Evolutionary conservation across 345 rosid genomes (phyloP), one percentile per base, ranked within the genome.

Genomic region (Hibiscus mutabilis): DNA sequence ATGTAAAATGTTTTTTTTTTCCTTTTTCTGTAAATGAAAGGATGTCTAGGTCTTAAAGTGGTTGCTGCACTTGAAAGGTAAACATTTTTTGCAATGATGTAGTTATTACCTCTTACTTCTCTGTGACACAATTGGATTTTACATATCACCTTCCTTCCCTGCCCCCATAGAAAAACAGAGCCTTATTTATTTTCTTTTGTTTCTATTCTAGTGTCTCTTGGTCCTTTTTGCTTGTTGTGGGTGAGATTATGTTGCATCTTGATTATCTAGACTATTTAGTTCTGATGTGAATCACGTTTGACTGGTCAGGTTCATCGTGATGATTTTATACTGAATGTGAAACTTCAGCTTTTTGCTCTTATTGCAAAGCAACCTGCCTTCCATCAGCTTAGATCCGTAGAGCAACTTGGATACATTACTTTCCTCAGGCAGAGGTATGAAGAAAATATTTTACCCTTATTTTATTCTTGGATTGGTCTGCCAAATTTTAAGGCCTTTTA

Each of bases 361-460:
- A 77, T 84, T 27, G 93, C 96, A 78, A 91, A 91, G 85, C 93
- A 91, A 82, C 84, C 95, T 33, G 88, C 97, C 72, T 90, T 90
- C 84, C 96, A 94, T 83, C 98, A 94, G 86, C 98, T 94, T 80
- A 84, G 98, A 82, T 83, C 96, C 13, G 91, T 94, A 9, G 96
- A 94, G 84, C 97, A 91, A 76, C 97, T 94, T 74, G 97, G 98
- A 52, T 94, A 94, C 78, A 87, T 91, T 63, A 88, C 96, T 24
- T 85, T 69, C 25, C 95, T 94, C 40, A 69, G 75, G 76, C 88
- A 78, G 77, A 91, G 98, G 98, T 94, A 71, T 25, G 52, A 16
- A 56, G n/a, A 15, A 44, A 52, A 57, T 52, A 46, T 68, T 47
- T 19, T 53, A 14, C 60, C 47, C 4, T 61, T 10, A 6, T 59